Percentiles rank a stretch among this genome's conserved stretches.
phyloP scores from a whole-genome alignment of 129 eudicot species.

The Lactuca sativa region DNA sequence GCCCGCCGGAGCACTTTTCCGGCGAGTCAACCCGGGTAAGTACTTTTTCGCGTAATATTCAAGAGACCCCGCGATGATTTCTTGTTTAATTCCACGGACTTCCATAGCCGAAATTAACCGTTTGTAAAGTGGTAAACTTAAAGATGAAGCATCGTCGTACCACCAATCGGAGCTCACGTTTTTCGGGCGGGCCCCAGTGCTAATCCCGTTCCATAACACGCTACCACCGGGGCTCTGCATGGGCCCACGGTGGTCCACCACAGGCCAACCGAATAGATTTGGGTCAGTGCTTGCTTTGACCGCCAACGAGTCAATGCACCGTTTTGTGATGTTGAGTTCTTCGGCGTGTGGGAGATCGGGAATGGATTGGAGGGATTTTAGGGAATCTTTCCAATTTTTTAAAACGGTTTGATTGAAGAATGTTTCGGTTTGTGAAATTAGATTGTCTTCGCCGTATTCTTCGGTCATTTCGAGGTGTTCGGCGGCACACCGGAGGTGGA shows the following conservation, averaged over 20 bases:
- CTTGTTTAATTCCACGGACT: constrained; percentile 74
- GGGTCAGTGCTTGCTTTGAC: constrained; percentile 84
- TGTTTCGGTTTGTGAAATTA: constrained; percentile 71
- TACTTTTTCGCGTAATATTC: constrained; percentile 68
- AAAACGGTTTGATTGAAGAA: constrained; percentile 76
- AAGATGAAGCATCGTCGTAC: constrained; percentile 79
- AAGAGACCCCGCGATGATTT: constrained; percentile 74
- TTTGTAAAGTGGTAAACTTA: constrained; percentile 70
- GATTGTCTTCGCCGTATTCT: constrained; percentile 91
- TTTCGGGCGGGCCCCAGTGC: constrained; percentile 90
- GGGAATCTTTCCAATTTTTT: constrained; percentile 75
- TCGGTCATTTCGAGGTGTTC: constrained; percentile 88
- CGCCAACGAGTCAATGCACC: constrained; percentile 85
- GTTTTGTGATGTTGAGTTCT: constrained; percentile 59
- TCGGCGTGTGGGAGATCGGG: constrained; percentile 71
- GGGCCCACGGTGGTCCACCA: constrained; percentile 78
- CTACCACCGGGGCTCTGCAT: constrained; percentile 97
- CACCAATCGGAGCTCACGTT: constrained; percentile 88
- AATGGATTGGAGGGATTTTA: constrained; percentile 76
- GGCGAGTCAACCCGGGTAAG: constrained; percentile 75
- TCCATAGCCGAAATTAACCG: constrained; percentile 74
- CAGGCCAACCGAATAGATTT: constrained; percentile 85
- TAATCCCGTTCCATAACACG: constrained; percentile 91
- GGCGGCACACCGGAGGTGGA: constrained; percentile 77
- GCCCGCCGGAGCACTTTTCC: constrained; percentile 52